Evolutionary conservation across 2,329 filamentous ascomycete species (phyloP), one percentile per base, ranked within the genome.

Genomic region (Scleromitrula shiraiana): DNA sequence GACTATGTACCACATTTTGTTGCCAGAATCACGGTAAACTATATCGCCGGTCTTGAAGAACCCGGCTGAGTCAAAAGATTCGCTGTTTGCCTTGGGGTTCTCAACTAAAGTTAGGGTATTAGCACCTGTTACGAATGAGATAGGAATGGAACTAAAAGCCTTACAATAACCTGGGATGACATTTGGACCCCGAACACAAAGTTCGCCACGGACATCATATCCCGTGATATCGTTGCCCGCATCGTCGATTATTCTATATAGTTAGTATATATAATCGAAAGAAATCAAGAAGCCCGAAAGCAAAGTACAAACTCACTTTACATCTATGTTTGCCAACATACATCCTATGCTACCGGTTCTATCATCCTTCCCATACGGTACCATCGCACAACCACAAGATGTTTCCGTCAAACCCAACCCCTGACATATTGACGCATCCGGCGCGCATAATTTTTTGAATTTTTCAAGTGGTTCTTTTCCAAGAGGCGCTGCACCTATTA

Each of bases 11-110:
- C 73, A 54, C 72, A 70, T 29, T 10, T 94, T 85, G 41, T 88
- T 89, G 51, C 82, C 73, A 15, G 70, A 62, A 54, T 79, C 72
- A 23, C 80, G 67, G 53, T 76, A 79, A 5, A 75, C 80, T 33
- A 88, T 76, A 58, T 88, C 85, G 1, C 84, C 84, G 1, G 83
- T 87, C 58, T 78, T 80, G 55, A 88, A 70, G 81, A 83, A 88
- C 1, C 81, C 77, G 50, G 85, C 82, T 1, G 80, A 67, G 1
- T 87, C 90, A 57, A 58, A 60, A 9, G 55, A 49, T 5, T 49
- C 35, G 7, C 35, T 39, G 40, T 56, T 62, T 8, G 59, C 59
- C 7, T 41, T 41, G 7, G 53, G 41, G 41, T 61, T 63, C 36
- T 74, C 71, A 82, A 85, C 36, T 46, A 9, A 3, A 2, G 40